Percentiles rank a stretch among this genome's conserved stretches.
Evolutionary conservation across 352 stramenopile genomes (phyloP).

Genomic region (Pythium sukuiense): DNA sequence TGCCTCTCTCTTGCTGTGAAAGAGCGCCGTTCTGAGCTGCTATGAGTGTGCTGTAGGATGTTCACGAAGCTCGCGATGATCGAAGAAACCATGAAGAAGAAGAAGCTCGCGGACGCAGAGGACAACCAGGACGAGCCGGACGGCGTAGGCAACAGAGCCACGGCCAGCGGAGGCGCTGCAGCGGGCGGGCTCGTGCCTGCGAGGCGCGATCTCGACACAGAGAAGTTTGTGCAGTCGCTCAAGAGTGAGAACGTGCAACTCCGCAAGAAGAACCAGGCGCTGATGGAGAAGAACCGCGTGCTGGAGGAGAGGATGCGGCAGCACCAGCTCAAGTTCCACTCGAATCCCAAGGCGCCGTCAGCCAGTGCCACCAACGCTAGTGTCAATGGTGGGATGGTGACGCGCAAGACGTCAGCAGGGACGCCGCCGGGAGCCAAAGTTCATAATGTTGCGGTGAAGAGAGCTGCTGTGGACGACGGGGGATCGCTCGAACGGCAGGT

Average conservation of each 20-base stretch:
- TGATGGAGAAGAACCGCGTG: conserved; percentile 70
- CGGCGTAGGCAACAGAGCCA: conserved; percentile 22
- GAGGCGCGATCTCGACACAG: conserved; percentile 70
- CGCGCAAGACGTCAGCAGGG: not conserved
- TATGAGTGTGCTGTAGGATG: conserved; percentile 46
- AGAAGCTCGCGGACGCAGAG: conserved; percentile 37
- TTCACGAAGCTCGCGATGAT: conserved; percentile 90
- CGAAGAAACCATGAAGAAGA: conserved; percentile 84
- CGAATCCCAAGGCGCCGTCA: conserved; percentile 22
- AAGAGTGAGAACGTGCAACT: conserved; percentile 74
- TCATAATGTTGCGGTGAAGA: conserved; percentile 2
- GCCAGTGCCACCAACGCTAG: conserved; percentile 25
- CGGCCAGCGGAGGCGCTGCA: not conserved
- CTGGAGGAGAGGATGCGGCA: conserved; percentile 57
- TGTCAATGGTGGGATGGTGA: not conserved
- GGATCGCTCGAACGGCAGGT: conserved; percentile 44
- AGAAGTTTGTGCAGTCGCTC: conserved; percentile 79
- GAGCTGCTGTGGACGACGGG: conserved; percentile 7
- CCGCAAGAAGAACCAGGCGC: conserved; percentile 68
- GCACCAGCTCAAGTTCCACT: conserved; percentile 30
- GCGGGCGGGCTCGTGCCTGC: conserved; percentile 21
- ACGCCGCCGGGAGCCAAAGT: conserved; percentile 19
- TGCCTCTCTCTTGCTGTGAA: too few relatives aligned
- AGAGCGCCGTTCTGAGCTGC: not conserved
- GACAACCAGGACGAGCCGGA: conserved; percentile 55